Base-by-base conservation (phyloP, 768 basidiomycete species). In the Hericium erinaceus region DNA sequence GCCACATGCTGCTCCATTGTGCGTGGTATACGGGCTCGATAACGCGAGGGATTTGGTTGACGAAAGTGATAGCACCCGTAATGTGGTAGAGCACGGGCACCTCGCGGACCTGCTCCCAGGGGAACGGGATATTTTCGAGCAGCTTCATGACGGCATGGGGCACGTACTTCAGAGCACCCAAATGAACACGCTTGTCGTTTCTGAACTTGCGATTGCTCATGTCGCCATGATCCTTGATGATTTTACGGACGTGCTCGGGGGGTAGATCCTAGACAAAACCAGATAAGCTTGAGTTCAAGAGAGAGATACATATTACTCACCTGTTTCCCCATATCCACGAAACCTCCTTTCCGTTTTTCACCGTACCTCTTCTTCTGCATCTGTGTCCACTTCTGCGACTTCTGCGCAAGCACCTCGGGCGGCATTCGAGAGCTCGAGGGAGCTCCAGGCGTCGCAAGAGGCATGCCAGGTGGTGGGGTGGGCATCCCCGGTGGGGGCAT, bases 1-100 rank as follows among this genome's bases (percentile, higher is more conserved):
- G 77, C 97, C 97, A 99, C 97, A 99, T 99, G 5, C 92, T 90
- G 68, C 92, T 95, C 97, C 97, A 99, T 67, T 98, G 97, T 1
- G 97, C 93, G 70, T 99, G 97, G 72, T 97, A 98, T 10, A 99
- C 83, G 6, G 97, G 97, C 70, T 98, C 97, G 60, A 98, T 89
- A 64, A 99, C 84, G 50, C 92, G 87, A 46, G 97, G 97, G 40
- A 98, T 89, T 71, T 98, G 94, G 74, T 98, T 98, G 64, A 99
- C 97, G 67, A 99, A 99, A 2, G 97, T 98, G 73, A 99, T 99
- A 41, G 97, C 97, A 62, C 97, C 97, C 9, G 97, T 98, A 67
- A 99, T 95, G 70, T 99, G 97, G 72, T 99, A 99, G 57, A 99
- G 78, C 16, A 98, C 95, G 9, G 94, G 94, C 2, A 99, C 97